A percentile compares a stretch with the other conserved stretches of the same genome.
These are phyloP conservation scores for Xylogone sp. DNA, from an alignment of 2,329 filamentous ascomycete species.

Conservation along the genomic window DNA sequence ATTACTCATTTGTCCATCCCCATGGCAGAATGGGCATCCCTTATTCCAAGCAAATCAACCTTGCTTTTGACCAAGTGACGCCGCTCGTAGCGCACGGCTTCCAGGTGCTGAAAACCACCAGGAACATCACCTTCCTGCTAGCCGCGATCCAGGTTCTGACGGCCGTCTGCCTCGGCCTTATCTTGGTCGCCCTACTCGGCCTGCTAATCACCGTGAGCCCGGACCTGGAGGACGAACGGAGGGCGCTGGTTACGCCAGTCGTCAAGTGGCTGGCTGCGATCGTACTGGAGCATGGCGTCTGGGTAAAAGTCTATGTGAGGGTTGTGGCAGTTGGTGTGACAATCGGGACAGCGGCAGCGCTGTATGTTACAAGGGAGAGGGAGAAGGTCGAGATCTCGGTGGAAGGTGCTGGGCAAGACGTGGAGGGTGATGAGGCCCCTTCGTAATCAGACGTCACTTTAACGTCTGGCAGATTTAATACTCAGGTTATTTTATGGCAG, in stretches of 20 bases:
- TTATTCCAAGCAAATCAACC: slow-evolving; percentile 47
- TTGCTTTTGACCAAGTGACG: slow-evolving; percentile 48
- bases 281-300: slow-evolving; percentile 5
- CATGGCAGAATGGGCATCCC: slow-evolving; percentile 43
- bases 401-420: background rate
- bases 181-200: slow-evolving; percentile 33
- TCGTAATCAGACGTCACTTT: too few relatives aligned
- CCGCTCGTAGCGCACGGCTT: slow-evolving; percentile 46
- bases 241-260: slow-evolving; percentile 37
- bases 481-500: too few relatives aligned
- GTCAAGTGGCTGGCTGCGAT: slow-evolving; percentile 27
- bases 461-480: too few relatives aligned
- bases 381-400: slow-evolving; percentile 1
- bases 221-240: slow-evolving; percentile 39
- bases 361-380: slow-evolving; percentile 10
- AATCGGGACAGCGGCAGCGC: slow-evolving; percentile 4
- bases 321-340: slow-evolving; percentile 5
- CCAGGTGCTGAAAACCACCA: slow-evolving; percentile 44
- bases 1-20: background rate
- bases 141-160: slow-evolving; percentile 43
- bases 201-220: slow-evolving; percentile 44
- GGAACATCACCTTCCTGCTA: slow-evolving; percentile 44
- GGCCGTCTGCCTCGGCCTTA: slow-evolving; percentile 35
- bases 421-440: background rate
- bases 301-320: slow-evolving; percentile 5